Conservation (phyloP, 768 basidiomycete species). For the Cyclocybe aegerita region DNA sequence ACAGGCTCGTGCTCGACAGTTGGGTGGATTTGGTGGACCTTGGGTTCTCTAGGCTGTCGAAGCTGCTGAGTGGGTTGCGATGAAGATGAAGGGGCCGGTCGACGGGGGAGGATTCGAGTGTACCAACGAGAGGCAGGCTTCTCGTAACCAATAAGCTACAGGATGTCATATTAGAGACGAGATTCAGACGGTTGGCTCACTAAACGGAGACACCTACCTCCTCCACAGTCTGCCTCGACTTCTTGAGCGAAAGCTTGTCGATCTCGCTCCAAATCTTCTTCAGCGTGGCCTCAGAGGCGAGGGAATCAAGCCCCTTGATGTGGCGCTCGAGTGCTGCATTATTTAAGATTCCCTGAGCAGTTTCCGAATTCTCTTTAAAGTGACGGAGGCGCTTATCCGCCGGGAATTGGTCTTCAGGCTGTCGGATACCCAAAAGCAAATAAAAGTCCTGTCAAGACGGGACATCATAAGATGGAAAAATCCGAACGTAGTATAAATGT, state of each 20-base stretch:
- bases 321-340: constrained; percentile 1
- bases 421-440: not conserved
- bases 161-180: not conserved
- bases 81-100: not conserved
- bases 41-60: not conserved
- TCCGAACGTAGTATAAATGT: not conserved
- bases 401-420: not conserved
- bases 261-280: constrained; percentile 5
- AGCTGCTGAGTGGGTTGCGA: not conserved
- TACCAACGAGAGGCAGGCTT: not conserved
- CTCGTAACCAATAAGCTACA: constrained; percentile 3
- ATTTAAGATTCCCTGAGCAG: not conserved
- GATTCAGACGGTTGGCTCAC: no score
- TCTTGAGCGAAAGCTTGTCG: not conserved
- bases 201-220: not conserved
- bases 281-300: not conserved
- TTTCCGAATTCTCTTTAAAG: not conserved
- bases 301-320: not conserved
- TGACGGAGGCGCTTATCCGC: not conserved
- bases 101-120: not conserved
- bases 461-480: not conserved
- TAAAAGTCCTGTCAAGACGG: constrained; percentile 1
- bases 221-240: not conserved
- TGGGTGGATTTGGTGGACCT: not conserved
- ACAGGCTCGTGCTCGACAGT: not conserved